These are phyloP conservation scores for Amborella trichopoda DNA, from an alignment of 164 flowering plant genomes.

Conservation along the genomic window DNA sequence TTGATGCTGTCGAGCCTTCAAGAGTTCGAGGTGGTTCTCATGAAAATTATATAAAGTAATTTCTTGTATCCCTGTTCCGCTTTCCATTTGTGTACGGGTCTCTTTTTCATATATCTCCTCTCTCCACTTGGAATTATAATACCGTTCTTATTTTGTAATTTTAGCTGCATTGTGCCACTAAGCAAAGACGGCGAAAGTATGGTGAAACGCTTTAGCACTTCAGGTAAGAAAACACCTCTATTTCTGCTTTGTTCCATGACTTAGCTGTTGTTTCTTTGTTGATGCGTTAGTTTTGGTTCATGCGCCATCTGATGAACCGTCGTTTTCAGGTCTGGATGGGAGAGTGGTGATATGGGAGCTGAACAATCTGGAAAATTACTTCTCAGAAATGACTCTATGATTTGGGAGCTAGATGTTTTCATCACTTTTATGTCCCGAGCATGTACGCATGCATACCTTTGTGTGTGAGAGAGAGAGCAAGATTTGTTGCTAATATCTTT, in stretches of 20 bases:
- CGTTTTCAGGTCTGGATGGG: slow-evolving; percentile 76
- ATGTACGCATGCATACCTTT: too few relatives aligned
- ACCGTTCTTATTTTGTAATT: slow-evolving; percentile 7
- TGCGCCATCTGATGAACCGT: background rate
- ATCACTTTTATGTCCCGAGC: too few relatives aligned
- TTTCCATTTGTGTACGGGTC: too few relatives aligned
- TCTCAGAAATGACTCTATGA: too few relatives aligned
- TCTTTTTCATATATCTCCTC: background rate
- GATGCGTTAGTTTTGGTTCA: background rate
- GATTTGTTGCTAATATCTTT: too few relatives aligned
- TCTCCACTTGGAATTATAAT: background rate
- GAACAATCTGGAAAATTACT: too few relatives aligned
- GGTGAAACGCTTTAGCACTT: slow-evolving; percentile 69
- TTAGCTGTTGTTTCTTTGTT: background rate
- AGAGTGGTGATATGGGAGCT: slow-evolving; percentile 83
- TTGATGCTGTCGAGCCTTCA: slow-evolving; percentile 52
- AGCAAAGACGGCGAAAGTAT: slow-evolving; percentile 31
- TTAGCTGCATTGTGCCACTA: slow-evolving; percentile 64
- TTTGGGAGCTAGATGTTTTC: too few relatives aligned
- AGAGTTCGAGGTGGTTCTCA: slow-evolving; percentile 54
- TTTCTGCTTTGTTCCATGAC: background rate
- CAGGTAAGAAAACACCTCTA: slow-evolving; percentile 35
- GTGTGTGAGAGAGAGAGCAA: too few relatives aligned
- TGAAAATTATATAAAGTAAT: slow-evolving; percentile 87
- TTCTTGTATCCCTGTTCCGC: background rate